Conservation (phyloP, 2,329 filamentous ascomycete species). For the Colletotrichum sp. region DNA sequence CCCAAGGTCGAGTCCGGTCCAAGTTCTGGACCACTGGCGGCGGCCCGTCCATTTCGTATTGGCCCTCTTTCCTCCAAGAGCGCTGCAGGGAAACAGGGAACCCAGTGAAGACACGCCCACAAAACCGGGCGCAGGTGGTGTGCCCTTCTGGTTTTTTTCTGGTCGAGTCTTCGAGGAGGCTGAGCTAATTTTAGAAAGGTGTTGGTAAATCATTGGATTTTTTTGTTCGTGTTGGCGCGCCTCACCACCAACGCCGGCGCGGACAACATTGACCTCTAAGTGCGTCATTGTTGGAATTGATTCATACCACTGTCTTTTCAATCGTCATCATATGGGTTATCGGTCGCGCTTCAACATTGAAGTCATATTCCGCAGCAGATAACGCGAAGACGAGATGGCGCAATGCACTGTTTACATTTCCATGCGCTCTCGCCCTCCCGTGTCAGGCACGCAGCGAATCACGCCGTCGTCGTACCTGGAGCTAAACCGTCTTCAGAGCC, state of each 20-base stretch:
- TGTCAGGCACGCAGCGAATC: constrained; percentile 6
- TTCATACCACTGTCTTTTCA: background rate
- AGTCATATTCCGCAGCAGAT: background rate
- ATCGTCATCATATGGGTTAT: background rate
- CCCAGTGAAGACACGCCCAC: background rate
- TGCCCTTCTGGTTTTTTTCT: background rate
- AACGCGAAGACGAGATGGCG: background rate
- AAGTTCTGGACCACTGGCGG: background rate
- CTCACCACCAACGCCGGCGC: background rate
- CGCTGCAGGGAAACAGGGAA: background rate
- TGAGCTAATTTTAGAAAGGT: background rate
- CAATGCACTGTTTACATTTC: background rate
- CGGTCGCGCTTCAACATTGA: background rate
- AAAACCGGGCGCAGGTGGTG: background rate
- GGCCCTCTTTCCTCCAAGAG: background rate
- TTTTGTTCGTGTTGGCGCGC: background rate
- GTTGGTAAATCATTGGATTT: background rate
- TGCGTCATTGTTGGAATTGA: background rate
- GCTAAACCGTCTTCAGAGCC: background rate
- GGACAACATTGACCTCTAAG: background rate
- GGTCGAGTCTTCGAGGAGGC: background rate
- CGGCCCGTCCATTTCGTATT: constrained; percentile 2
- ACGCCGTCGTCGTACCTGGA: background rate
- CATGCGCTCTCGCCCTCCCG: background rate
- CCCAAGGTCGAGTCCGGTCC: background rate